Evolutionary conservation across 352 stramenopile genomes (phyloP).

Genomic region (Pythium phragmitis): DNA sequence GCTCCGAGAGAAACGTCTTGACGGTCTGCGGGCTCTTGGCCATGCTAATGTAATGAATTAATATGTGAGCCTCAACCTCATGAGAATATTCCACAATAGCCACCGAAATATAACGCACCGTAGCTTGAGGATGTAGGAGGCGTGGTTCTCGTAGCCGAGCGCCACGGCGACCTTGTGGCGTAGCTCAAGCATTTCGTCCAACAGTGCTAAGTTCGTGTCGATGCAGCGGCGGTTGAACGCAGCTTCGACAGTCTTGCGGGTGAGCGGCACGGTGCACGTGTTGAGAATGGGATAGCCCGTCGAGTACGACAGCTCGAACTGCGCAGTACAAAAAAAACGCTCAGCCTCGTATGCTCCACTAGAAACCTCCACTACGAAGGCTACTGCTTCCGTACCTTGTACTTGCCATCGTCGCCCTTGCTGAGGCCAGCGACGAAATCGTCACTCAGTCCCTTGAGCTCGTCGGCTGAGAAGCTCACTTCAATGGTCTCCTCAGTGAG

Average conservation of each 20-base stretch:
- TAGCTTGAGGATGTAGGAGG: conserved; percentile 80
- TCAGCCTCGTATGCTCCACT: background rate
- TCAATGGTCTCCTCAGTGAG: conserved; percentile 84
- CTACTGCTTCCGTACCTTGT: conserved; percentile 46
- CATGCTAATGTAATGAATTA: conserved; percentile 41
- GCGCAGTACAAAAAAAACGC: background rate
- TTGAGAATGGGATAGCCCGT: conserved; percentile 89
- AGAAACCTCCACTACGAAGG: background rate
- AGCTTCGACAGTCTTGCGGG: conserved; percentile 74
- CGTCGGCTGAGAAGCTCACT: conserved; percentile 66
- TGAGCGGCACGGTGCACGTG: conserved; percentile 82
- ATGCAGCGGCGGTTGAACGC: conserved; percentile 85
- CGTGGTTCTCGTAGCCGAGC: conserved; percentile 83
- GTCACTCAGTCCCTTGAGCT: conserved; percentile 77
- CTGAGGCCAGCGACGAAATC: conserved; percentile 76
- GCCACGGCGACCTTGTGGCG: conserved; percentile 72
- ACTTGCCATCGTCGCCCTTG: conserved; percentile 69
- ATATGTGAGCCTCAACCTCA: background rate
- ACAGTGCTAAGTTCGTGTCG: conserved; percentile 75
- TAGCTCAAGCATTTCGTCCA: conserved; percentile 82
- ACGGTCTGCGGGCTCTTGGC: conserved; percentile 58
- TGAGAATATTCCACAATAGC: background rate
- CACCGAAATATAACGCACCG: conserved; percentile 39
- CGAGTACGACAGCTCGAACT: conserved; percentile 86
- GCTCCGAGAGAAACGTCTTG: conserved; percentile 66